phyloP scores from a whole-genome alignment of 768 basidiomycete genomes.

The Pleurotus pulmonarius region DNA sequence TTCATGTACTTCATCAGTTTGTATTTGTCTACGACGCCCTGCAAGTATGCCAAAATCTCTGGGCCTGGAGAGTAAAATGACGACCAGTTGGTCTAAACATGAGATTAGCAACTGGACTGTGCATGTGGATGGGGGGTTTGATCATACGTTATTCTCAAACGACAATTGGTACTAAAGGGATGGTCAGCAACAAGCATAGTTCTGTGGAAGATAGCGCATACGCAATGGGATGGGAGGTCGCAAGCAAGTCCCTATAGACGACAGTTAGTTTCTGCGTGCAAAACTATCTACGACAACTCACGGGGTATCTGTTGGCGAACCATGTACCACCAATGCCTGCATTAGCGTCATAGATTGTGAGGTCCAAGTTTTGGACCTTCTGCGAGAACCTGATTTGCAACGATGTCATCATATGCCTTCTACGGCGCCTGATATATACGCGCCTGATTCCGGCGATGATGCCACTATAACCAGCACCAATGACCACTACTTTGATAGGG shows the following conservation, averaged over 20 bases:
- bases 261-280: neutral
- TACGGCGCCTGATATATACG: neutral
- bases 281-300: slow-evolving; percentile 18
- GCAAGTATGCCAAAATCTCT: slow-evolving; percentile 55
- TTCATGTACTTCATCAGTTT: slow-evolving; percentile 50
- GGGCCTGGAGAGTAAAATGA: slow-evolving; percentile 55
- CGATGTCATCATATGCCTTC: too few relatives aligned
- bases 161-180: slow-evolving; percentile 49
- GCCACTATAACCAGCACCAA: slow-evolving; percentile 60
- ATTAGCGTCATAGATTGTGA: slow-evolving; percentile 59
- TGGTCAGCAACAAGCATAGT: neutral
- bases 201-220: slow-evolving; percentile 20
- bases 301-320: slow-evolving; percentile 54
- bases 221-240: slow-evolving; percentile 56
- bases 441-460: slow-evolving; percentile 57
- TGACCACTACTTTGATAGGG: slow-evolving; percentile 49
- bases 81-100: slow-evolving; percentile 53
- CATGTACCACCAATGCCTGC: slow-evolving; percentile 62
- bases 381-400: slow-evolving; percentile 40
- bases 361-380: slow-evolving; percentile 45
- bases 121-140: neutral
- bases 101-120: neutral
- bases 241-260: slow-evolving; percentile 48
- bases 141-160: slow-evolving; percentile 47
- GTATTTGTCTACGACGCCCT: slow-evolving; percentile 53